These are phyloP conservation scores for Aspergillus cavernicola DNA, from an alignment of 495 filamentous ascomycete species.

Conservation along the genomic window DNA sequence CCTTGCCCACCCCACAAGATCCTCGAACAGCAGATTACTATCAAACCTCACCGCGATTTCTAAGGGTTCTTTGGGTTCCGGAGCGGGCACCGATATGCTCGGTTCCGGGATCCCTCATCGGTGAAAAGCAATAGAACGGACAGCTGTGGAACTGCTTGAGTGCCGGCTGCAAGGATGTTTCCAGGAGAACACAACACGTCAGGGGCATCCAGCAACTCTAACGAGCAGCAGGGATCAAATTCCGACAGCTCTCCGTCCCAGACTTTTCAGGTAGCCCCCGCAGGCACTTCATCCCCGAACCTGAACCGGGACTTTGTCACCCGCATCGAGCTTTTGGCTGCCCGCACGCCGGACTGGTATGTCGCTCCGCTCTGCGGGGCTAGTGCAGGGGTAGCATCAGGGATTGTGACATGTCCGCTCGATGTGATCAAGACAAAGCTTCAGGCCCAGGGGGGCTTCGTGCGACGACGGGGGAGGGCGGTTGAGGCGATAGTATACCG, in stretches of 20 bases:
- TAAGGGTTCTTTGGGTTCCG: slow-evolving; percentile 37
- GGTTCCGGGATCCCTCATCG: slow-evolving; percentile 41
- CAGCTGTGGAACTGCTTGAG: slow-evolving; percentile 33
- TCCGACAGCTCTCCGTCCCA: slow-evolving; percentile 20
- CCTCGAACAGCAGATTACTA: neutral
- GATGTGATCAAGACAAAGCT: slow-evolving; percentile 99
- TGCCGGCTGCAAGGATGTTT: slow-evolving; percentile 39
- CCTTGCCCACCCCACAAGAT: slow-evolving; percentile 6
- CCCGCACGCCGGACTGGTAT: slow-evolving; percentile 46
- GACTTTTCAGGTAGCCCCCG: slow-evolving; percentile 18
- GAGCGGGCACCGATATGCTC: slow-evolving; percentile 49
- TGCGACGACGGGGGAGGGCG: slow-evolving; percentile 40
- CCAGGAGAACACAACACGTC: slow-evolving; percentile 33
- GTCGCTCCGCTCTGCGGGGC: slow-evolving; percentile 75
- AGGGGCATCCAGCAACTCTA: slow-evolving; percentile 28
- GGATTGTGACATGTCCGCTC: slow-evolving; percentile 91
- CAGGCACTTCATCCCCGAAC: slow-evolving; percentile 22
- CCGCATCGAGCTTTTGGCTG: slow-evolving; percentile 52
- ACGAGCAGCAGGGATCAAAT: slow-evolving; percentile 26
- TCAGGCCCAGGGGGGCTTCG: slow-evolving; percentile 88
- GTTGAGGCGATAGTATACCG: slow-evolving; percentile 60
- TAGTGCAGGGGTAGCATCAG: slow-evolving; percentile 82
- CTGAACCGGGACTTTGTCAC: slow-evolving; percentile 39
- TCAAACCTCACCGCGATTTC: slow-evolving; percentile 14
- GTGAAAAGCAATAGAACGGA: slow-evolving; percentile 36